These are phyloP conservation scores for Escallonia herrerae DNA, from an alignment of 129 eudicot species.

Conservation along the genomic window DNA sequence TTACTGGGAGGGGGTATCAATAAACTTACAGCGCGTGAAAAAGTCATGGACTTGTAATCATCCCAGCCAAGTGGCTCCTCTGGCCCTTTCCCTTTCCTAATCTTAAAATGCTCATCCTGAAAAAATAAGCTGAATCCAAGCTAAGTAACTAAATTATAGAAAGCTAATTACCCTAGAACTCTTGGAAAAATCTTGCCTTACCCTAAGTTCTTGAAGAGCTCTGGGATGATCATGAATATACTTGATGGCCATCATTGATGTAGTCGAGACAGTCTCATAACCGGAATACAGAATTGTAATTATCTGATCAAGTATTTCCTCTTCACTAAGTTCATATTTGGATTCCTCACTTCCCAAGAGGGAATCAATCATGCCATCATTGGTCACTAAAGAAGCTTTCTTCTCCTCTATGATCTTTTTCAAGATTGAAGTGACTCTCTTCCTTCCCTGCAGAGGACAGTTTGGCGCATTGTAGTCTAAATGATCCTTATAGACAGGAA, in stretches of 20 bases:
- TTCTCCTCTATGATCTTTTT: conserved; percentile 25
- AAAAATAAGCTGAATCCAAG: background rate
- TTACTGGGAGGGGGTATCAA: background rate
- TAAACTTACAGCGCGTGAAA: conserved; percentile 46
- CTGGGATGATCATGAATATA: conserved; percentile 51
- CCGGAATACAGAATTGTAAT: conserved; percentile 39
- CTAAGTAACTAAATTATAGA: background rate
- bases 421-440: conserved; percentile 15
- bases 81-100: conserved; percentile 24
- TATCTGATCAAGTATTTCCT: conserved; percentile 36
- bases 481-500: background rate
- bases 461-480: too few species aligned
- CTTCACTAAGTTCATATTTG: conserved; percentile 25
- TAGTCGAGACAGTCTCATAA: conserved; percentile 44
- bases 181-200: background rate
- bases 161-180: background rate
- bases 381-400: conserved; percentile 21
- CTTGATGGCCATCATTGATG: conserved; percentile 56
- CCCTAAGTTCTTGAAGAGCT: conserved; percentile 39
- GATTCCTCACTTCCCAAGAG: conserved; percentile 11
- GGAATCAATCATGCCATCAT: conserved; percentile 26
- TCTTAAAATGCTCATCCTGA: conserved; percentile 40
- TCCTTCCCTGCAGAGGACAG: conserved; percentile 20
- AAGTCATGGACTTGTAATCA: conserved; percentile 41
- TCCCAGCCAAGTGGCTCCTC: conserved; percentile 41